phyloP scores from a whole-genome alignment of 495 filamentous ascomycete genomes.

The Daldinia concentrica region DNA sequence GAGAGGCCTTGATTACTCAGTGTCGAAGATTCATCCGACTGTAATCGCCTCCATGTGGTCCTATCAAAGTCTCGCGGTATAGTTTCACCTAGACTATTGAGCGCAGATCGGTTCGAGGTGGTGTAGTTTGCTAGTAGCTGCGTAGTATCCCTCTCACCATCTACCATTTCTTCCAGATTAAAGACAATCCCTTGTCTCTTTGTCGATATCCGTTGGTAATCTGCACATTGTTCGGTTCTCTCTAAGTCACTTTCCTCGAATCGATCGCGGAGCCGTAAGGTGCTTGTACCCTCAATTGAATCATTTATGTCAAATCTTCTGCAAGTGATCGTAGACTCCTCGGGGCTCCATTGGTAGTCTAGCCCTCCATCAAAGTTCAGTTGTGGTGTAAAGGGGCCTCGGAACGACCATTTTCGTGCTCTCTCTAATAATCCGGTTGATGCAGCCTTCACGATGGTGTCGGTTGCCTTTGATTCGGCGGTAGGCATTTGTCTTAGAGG shows the following conservation, averaged over 20 bases:
- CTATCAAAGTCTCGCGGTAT: conserved; percentile 17
- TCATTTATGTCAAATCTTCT: conserved; percentile 32
- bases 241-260: background rate
- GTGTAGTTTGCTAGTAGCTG: conserved; percentile 15
- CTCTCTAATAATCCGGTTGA: conserved; percentile 43
- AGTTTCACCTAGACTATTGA: background rate
- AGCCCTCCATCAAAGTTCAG: conserved; percentile 47
- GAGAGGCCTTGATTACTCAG: background rate
- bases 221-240: background rate
- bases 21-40: background rate
- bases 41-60: background rate
- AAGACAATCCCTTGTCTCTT: conserved; percentile 42
- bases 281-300: background rate
- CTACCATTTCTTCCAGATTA: background rate
- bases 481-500: conserved; percentile 45
- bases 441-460: conserved; percentile 56
- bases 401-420: conserved; percentile 41
- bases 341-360: conserved; percentile 47
- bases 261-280: background rate
- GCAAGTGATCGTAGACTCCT: conserved; percentile 16
- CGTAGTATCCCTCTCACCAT: background rate
- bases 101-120: conserved; percentile 9
- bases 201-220: conserved; percentile 15
- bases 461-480: conserved; percentile 48
- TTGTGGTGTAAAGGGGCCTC: conserved; percentile 47